Conservation (phyloP, 2,329 filamentous ascomycete species). For the Verticillium klebahnii region DNA sequence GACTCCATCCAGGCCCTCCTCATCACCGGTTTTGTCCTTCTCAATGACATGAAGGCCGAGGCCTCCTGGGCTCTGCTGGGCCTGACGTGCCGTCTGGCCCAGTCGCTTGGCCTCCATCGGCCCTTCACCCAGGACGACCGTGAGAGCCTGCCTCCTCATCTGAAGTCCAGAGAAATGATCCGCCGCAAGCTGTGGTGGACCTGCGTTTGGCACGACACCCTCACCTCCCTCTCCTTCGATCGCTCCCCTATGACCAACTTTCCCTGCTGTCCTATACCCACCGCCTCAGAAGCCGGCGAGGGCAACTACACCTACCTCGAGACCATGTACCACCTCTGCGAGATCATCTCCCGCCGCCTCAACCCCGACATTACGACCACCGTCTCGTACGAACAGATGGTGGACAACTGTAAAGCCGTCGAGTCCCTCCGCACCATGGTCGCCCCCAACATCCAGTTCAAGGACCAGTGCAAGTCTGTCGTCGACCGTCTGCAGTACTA, state of each 20-base stretch:
- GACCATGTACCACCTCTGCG: slow-evolving; percentile 23
- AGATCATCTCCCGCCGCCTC: slow-evolving; percentile 24
- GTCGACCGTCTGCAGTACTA: slow-evolving; percentile 60
- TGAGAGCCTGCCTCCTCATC: slow-evolving; percentile 37
- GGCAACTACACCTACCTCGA: slow-evolving; percentile 43
- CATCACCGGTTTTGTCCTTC: slow-evolving; percentile 57
- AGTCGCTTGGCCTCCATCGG: slow-evolving; percentile 58
- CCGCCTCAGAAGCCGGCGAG: slow-evolving; percentile 32
- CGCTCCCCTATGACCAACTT: slow-evolving; percentile 61
- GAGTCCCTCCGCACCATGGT: slow-evolving; percentile 47
- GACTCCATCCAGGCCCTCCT: slow-evolving; percentile 62
- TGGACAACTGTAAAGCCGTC: slow-evolving; percentile 52
- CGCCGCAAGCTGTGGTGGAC: slow-evolving; percentile 59
- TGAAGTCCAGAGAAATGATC: slow-evolving; percentile 48
- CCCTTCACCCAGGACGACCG: slow-evolving; percentile 37
- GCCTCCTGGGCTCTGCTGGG: slow-evolving; percentile 63
- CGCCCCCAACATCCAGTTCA: slow-evolving; percentile 48
- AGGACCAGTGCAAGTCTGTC: slow-evolving; percentile 60
- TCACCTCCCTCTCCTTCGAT: slow-evolving; percentile 63
- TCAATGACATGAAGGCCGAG: slow-evolving; percentile 68
- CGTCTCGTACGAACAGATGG: slow-evolving; percentile 42
- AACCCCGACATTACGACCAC: slow-evolving; percentile 27
- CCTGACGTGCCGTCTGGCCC: slow-evolving; percentile 60
- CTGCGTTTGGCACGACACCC: slow-evolving; percentile 62
- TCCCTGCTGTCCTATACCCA: slow-evolving; percentile 49